Base-by-base conservation (phyloP, 805 yeast genomes). In the Sugiyamaella americana region DNA sequence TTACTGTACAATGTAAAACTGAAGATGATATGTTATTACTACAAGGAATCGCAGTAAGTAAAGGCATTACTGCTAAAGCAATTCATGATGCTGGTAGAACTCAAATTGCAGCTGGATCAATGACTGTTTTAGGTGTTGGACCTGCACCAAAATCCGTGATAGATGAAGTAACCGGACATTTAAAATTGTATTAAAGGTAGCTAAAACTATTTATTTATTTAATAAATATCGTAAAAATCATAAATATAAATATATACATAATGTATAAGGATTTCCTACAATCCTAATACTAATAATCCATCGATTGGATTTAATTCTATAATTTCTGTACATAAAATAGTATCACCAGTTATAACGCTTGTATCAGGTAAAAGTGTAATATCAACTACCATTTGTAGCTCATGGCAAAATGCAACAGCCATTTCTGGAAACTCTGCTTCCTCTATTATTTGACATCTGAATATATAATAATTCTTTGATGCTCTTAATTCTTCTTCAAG, bases 21-120 rank as follows among this genome's bases (percentile, higher is more conserved):
- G 72, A 76, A 43, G 76, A 71, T 4, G 83, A 74, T 42, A 75
- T 93, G 78, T 87, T 84, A 57, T 65, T 79, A 39, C 66, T 93
- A 23, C 86, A 79, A 64, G 91, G 94, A 2, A 78, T 76, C 58
- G 97, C 97, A 1, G 75, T 85, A 32, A 78, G 87, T 2, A 58
- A 85, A 46, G 89, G 89, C 4, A 75, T 93, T 16, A 84, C 87
- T 57, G 78, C 91, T 2, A 76, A 80, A 53, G 76, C 87, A 4
- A 87, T 93, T 34, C 94, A 84, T 56, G 99, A 93, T 67, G 98
- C 98, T 21, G 98, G 98, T 2, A 76, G 97, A 57, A 91, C 98
- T 1, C 97, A 93, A 63, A 79, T 93, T 43, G 95, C 87, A n/a
- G 84, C 96, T 4, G 98, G 98, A 1, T 82, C 93, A 49, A 94